Evolutionary conservation across 768 basidiomycete genomes (phyloP).

Genomic region (Tylopilus rubrobrunneus): DNA sequence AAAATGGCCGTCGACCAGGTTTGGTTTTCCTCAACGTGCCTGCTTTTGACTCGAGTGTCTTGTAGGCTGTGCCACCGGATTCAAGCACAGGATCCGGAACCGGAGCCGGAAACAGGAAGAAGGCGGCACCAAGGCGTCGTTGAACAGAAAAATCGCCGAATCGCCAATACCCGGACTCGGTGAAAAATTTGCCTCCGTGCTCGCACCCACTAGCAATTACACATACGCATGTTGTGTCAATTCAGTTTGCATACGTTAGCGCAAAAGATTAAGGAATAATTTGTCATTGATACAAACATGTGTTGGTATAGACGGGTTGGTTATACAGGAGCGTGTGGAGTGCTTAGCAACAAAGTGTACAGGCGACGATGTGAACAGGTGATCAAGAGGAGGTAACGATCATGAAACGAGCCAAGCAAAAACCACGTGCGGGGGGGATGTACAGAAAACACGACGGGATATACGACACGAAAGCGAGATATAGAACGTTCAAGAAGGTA

Average conservation of each 20-base stretch:
- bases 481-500: slow-evolving; percentile 21
- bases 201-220: no score
- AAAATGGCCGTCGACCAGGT: slow-evolving; percentile 21
- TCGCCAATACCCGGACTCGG: no score
- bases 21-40: neutral
- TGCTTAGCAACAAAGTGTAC: slow-evolving; percentile 2
- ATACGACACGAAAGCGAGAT: slow-evolving; percentile 16
- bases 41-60: slow-evolving; percentile 3
- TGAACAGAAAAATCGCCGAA: neutral
- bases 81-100: neutral
- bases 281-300: slow-evolving; percentile 14
- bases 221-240: no score
- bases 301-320: slow-evolving; percentile 7
- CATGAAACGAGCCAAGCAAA: slow-evolving; percentile 1
- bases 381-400: neutral
- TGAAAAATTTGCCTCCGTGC: no score
- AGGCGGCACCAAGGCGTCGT: slow-evolving; percentile 20
- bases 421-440: slow-evolving; percentile 3
- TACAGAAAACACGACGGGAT: slow-evolving; percentile 12
- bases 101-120: slow-evolving; percentile 17
- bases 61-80: neutral
- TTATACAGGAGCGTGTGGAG: slow-evolving; percentile 15
- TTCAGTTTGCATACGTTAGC: no score
- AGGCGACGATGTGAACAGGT: neutral
- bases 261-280: no score